phyloP scores from a whole-genome alignment of 768 basidiomycete genomes.

The Suillus luteus region DNA sequence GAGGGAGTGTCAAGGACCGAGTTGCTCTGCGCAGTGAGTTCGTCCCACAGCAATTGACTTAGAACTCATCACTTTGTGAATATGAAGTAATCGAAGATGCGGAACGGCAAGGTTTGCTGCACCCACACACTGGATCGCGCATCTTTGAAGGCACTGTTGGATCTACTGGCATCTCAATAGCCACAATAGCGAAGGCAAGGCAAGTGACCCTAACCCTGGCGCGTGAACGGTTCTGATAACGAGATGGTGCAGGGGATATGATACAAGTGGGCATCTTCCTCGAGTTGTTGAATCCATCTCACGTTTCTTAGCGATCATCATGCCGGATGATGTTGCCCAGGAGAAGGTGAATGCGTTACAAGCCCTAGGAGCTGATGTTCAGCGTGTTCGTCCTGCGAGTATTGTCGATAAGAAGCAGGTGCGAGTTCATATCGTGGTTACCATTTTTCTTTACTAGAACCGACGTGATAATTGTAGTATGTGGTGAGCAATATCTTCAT shows the following conservation, averaged over 20 bases:
- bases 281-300: neutral
- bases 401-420: conserved; percentile 98
- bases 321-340: conserved; percentile 86
- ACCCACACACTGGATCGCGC: conserved; percentile 84
- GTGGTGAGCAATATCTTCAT: conserved; percentile 50
- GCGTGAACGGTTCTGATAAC: neutral
- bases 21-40: conserved; percentile 87
- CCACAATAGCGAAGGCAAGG: conserved; percentile 89
- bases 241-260: conserved; percentile 68
- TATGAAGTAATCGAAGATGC: conserved; percentile 90
- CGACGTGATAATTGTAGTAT: conserved; percentile 42
- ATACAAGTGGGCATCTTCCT: conserved; percentile 58
- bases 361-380: conserved; percentile 86
- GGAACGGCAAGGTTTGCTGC: conserved; percentile 76
- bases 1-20: conserved; percentile 96
- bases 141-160: conserved; percentile 98
- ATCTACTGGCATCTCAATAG: conserved; percentile 94
- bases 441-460: conserved; percentile 9
- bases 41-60: neutral
- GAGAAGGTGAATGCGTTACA: conserved; percentile 88
- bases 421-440: conserved; percentile 16
- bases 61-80: neutral
- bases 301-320: conserved; percentile 68
- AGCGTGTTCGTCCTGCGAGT: conserved; percentile 89
- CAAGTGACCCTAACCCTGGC: conserved; percentile 31